Evolutionary conservation across 306 rosid genomes (phyloP).

Genomic region (Rosa persica): DNA sequence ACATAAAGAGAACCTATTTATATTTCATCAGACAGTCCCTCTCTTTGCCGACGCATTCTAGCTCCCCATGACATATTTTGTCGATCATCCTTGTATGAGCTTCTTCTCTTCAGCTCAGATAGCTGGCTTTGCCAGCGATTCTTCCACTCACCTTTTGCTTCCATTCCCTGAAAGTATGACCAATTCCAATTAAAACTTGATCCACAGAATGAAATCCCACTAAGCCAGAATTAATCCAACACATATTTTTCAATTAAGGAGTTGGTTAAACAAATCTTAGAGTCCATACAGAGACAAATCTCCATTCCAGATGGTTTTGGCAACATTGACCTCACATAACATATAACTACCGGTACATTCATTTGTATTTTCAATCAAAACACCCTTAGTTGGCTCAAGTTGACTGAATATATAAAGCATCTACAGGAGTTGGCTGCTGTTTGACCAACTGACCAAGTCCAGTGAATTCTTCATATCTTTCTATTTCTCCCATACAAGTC

Average conservation of each 20-base stretch:
- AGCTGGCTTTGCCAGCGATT: constrained; percentile 62
- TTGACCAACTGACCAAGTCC: background rate
- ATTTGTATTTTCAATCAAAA: background rate
- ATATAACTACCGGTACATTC: background rate
- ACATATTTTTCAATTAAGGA: background rate
- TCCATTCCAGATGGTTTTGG: background rate
- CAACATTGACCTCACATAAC: background rate
- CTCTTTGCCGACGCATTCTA: constrained; percentile 69
- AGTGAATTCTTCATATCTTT: background rate
- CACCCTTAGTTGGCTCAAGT: background rate
- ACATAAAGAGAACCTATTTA: background rate
- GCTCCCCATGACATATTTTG: constrained; percentile 75
- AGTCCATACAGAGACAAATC: background rate
- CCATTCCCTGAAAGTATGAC: constrained; percentile 44
- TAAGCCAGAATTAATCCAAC: background rate
- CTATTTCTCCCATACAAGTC: background rate
- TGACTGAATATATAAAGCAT: background rate
- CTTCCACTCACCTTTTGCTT: constrained; percentile 54
- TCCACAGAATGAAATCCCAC: background rate
- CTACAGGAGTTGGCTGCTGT: background rate
- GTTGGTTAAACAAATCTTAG: background rate
- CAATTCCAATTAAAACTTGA: background rate
- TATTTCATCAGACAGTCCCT: constrained; percentile 27
- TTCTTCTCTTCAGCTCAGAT: constrained; percentile 59
- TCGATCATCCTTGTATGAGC: constrained; percentile 41